These are phyloP conservation scores for Colletotrichum sp. DNA, from an alignment of 2,329 filamentous ascomycete species.

Conservation along the genomic window DNA sequence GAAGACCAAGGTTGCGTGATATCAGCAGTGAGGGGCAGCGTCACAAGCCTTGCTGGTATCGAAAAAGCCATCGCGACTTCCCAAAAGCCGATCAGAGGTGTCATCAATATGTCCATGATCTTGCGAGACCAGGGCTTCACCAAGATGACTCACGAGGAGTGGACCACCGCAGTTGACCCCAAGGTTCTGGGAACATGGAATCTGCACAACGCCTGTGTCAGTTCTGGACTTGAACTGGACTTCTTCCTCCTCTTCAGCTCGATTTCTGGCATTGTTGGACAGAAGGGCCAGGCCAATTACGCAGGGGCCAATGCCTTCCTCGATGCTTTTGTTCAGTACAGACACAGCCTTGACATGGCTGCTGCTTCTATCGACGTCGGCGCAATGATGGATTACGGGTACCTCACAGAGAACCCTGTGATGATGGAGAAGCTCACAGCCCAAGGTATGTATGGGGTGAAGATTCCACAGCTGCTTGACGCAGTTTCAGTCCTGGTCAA, in stretches of 20 bases:
- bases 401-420: conserved; percentile 27
- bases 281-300: conserved; percentile 43
- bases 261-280: conserved; percentile 32
- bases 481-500: neutral
- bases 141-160: conserved; percentile 39
- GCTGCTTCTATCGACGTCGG: conserved; percentile 43
- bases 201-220: conserved; percentile 33
- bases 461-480: conserved; percentile 20
- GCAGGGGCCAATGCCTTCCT: conserved; percentile 44
- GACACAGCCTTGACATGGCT: conserved; percentile 35
- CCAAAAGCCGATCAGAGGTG: conserved; percentile 35
- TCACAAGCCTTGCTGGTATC: conserved; percentile 27
- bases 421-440: conserved; percentile 11
- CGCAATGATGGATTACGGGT: conserved; percentile 39
- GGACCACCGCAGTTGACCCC: conserved; percentile 27
- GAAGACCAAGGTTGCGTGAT: neutral
- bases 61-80: conserved; percentile 24
- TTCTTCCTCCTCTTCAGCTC: conserved; percentile 37
- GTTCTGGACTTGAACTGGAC: conserved; percentile 21
- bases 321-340: conserved; percentile 41
- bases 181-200: conserved; percentile 42
- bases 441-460: conserved; percentile 8
- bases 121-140: conserved; percentile 14
- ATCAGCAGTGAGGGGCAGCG: neutral
- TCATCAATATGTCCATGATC: conserved; percentile 46